Conservation (phyloP, 106 monocot genomes). For the Alisma plantagoaquatica region DNA sequence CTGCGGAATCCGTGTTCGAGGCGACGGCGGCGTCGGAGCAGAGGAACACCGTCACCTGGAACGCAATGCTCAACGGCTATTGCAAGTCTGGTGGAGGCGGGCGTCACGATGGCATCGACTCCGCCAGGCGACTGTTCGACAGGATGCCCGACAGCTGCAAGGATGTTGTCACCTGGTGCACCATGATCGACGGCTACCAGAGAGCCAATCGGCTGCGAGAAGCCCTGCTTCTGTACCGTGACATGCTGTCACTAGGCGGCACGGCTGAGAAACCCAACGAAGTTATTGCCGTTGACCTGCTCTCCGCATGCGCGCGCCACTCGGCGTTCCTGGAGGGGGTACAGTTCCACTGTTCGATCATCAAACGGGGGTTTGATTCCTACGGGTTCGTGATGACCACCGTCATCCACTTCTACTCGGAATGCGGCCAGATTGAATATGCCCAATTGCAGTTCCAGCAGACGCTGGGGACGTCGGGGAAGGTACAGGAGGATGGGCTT, state of each 20-base stretch:
- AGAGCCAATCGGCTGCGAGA: constrained; percentile 21
- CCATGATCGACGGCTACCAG: constrained; percentile 52
- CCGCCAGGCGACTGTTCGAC: constrained; percentile 30
- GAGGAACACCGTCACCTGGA: constrained; percentile 62
- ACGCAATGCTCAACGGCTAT: constrained; percentile 66
- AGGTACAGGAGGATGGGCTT: constrained; percentile 10
- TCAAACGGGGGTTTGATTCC: constrained; percentile 41
- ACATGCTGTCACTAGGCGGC: constrained; percentile 31
- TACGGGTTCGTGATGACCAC: constrained; percentile 48
- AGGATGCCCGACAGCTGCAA: constrained; percentile 35
- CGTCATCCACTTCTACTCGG: constrained; percentile 52
- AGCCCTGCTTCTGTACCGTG: constrained; percentile 27
- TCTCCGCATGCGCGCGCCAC: constrained; percentile 34
- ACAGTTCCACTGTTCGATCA: constrained; percentile 42
- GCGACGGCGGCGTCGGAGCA: constrained; percentile 26
- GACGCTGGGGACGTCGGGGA: no score
- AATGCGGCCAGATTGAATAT: constrained; percentile 21
- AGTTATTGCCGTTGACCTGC: constrained; percentile 50
- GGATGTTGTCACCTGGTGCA: constrained; percentile 73
- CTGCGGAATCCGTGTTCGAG: constrained; percentile 30
- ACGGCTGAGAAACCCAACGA: constrained; percentile 32
- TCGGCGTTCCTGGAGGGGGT: constrained; percentile 36
- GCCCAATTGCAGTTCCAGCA: constrained; percentile 41
- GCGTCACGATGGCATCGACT: constrained; percentile 12
- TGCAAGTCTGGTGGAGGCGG: constrained; percentile 57